These are phyloP conservation scores for Pythium myriotylum DNA, from an alignment of 352 stramenopile species.

Conservation along the genomic window DNA sequence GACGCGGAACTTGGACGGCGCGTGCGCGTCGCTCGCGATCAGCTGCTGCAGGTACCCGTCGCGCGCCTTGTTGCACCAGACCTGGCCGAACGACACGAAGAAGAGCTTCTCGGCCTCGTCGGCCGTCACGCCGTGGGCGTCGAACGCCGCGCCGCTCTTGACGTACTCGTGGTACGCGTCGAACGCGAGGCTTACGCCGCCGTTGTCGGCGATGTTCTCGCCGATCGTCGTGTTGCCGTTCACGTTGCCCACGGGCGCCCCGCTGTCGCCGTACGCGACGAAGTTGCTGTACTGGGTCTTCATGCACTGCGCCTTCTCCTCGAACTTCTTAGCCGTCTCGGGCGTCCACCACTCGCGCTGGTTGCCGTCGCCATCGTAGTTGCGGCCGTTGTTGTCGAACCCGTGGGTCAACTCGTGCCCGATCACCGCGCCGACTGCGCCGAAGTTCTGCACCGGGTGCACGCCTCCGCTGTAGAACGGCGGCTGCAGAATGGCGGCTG, in stretches of 20 bases:
- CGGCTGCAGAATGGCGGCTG: slow-evolving; percentile 91
- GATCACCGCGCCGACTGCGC: slow-evolving; percentile 89
- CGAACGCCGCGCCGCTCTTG: slow-evolving; percentile 28
- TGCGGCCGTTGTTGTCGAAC: slow-evolving; percentile 90
- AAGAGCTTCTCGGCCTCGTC: slow-evolving; percentile 54
- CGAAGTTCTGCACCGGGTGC: slow-evolving; percentile 89
- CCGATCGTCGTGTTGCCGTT: slow-evolving; percentile 65
- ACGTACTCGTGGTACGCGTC: slow-evolving; percentile 49
- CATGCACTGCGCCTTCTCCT: slow-evolving; percentile 55
- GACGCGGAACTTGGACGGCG: slow-evolving; percentile 49
- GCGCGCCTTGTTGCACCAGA: slow-evolving; percentile 56
- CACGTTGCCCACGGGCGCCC: slow-evolving; percentile 41
- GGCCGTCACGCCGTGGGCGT: slow-evolving; percentile 38
- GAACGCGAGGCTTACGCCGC: slow-evolving; percentile 55
- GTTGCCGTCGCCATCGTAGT: slow-evolving; percentile 87
- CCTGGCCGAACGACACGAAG: slow-evolving; percentile 67
- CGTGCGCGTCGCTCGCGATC: slow-evolving; percentile 48
- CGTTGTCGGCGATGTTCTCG: slow-evolving; percentile 82
- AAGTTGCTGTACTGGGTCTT: slow-evolving; percentile 56
- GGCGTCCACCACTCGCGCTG: slow-evolving; percentile 91
- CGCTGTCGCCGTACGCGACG: slow-evolving; percentile 35
- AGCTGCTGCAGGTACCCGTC: slow-evolving; percentile 40
- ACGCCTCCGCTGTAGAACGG: slow-evolving; percentile 88
- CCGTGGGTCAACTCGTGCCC: slow-evolving; percentile 95
- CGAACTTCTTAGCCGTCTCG: slow-evolving; percentile 70